phyloP scores from a whole-genome alignment of 2,329 filamentous ascomycete genomes.

The Cladosporium sp. region DNA sequence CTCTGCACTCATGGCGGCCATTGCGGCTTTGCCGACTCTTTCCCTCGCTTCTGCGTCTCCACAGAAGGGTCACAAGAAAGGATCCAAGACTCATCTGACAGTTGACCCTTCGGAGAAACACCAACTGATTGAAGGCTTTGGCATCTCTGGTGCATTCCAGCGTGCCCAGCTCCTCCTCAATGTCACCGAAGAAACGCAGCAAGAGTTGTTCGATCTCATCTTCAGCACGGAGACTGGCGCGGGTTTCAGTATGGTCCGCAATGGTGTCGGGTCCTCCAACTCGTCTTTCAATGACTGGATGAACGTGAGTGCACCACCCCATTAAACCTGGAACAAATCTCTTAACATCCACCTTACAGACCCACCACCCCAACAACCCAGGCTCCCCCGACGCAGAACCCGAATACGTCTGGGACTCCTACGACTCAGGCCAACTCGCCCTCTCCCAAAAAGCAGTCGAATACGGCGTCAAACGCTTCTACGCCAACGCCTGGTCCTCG shows the following conservation, averaged over 20 bases:
- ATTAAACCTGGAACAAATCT: no score
- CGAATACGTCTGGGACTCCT: slow-evolving; percentile 44
- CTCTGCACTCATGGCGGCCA: neutral
- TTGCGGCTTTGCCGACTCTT: neutral
- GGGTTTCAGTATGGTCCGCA: slow-evolving; percentile 47
- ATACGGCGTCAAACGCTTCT: slow-evolving; percentile 42
- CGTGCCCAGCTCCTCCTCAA: slow-evolving; percentile 3
- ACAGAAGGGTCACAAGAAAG: neutral
- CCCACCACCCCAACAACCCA: slow-evolving; percentile 29
- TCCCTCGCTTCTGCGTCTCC: neutral
- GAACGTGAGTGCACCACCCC: slow-evolving; percentile 20
- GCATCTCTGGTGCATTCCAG: slow-evolving; percentile 45
- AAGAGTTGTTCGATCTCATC: slow-evolving; percentile 40
- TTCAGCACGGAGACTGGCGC: slow-evolving; percentile 44
- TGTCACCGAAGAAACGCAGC: slow-evolving; percentile 32
- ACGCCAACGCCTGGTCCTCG: slow-evolving; percentile 47
- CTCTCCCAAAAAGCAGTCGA: slow-evolving; percentile 44
- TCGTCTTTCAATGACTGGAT: slow-evolving; percentile 27
- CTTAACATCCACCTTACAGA: no score
- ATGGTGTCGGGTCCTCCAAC: slow-evolving; percentile 38
- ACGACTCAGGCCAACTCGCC: slow-evolving; percentile 48
- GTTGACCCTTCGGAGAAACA: slow-evolving; percentile 7
- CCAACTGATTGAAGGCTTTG: slow-evolving; percentile 44
- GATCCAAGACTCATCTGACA: slow-evolving; percentile 18
- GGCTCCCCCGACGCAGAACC: slow-evolving; percentile 39